Evolutionary conservation across 768 basidiomycete species (phyloP), one percentile per base, ranked within the genome.

Genomic region (Grammothele lineata): DNA sequence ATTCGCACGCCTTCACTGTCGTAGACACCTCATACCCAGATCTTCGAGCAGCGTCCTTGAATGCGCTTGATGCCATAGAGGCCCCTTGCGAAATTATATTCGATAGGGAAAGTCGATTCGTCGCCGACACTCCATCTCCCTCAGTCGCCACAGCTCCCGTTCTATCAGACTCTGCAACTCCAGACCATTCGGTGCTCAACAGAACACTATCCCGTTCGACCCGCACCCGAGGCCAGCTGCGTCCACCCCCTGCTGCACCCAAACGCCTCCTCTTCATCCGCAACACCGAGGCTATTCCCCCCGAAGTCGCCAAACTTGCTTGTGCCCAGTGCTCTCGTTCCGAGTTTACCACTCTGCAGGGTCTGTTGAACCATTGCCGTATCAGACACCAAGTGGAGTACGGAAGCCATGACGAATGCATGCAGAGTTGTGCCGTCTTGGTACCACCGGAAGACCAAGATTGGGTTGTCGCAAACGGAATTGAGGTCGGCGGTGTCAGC

Each of bases 301-400:
- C 67, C 22, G 48, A 69, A 17, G 52, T 69, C 12, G 65, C 62
- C 34, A 66, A 66, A 34, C 67, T 77, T 30, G 61, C 56, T 4
- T 77, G 76, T 55, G 66, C 70, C 0, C 70, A 67, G 42, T 78
- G 76, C 49, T 37, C 55, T 8, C 70, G 76, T 18, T 68, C 66
- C 6, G 73, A 78, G 38, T 76, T 78, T 54, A 74, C 72, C 19
- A 76, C 66, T 21, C 65, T 78, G 6, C 76, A 78, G 48, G 76
- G 76, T 11, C 64, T 78, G 32, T 62, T 79, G 23, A 78, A 78
- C 41, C 76, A 78, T 54, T 74, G 71, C 33, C 73, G 77, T 15
- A 58, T 77, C n/a, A 63, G 70, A 8, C 76, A 78, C 48, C 61
- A 66, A 12, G 60, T 72, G 33, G 71, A 77, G 46, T 78, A 68